phyloP scores from a whole-genome alignment of 768 basidiomycete species.

The Gymnopilus dilepis region DNA sequence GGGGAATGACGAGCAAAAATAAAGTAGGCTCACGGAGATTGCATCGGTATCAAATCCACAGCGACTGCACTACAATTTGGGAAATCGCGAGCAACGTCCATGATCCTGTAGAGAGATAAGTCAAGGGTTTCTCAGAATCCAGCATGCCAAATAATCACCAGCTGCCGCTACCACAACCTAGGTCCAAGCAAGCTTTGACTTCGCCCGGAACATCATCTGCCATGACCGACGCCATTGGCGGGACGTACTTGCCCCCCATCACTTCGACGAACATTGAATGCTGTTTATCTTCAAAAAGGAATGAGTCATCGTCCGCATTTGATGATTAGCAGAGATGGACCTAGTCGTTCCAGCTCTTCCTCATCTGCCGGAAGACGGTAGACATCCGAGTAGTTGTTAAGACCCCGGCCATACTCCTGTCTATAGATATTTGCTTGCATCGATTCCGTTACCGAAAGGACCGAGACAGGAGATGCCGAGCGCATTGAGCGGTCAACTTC shows the following conservation, averaged over 20 bases:
- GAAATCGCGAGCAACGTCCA: constrained; percentile 75
- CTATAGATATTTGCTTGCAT: constrained; percentile 62
- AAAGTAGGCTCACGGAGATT: constrained; percentile 56
- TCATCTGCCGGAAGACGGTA: constrained; percentile 82
- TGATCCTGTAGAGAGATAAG: constrained; percentile 57
- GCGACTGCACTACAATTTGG: constrained; percentile 72
- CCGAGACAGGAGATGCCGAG: constrained; percentile 68
- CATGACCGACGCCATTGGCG: constrained; percentile 61
- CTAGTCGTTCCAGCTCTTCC: constrained; percentile 72
- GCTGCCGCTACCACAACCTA: constrained; percentile 81
- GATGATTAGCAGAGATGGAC: constrained; percentile 41
- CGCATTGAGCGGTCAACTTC: constrained; percentile 58
- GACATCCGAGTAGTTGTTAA: constrained; percentile 82
- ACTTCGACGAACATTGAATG: constrained; percentile 66
- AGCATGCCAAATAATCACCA: constrained; percentile 51
- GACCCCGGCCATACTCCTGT: constrained; percentile 68
- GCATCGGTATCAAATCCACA: constrained; percentile 84
- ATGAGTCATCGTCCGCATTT: constrained; percentile 12
- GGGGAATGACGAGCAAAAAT: constrained; percentile 7
- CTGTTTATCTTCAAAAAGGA: constrained; percentile 58
- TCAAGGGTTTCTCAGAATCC: constrained; percentile 18
- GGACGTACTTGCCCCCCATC: constrained; percentile 69
- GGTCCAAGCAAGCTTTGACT: constrained; percentile 68
- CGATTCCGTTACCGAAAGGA: constrained; percentile 71
- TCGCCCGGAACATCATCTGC: constrained; percentile 61